phyloP scores from a whole-genome alignment of 2,329 filamentous ascomycete genomes.

The Paramyrothecium sp. region DNA sequence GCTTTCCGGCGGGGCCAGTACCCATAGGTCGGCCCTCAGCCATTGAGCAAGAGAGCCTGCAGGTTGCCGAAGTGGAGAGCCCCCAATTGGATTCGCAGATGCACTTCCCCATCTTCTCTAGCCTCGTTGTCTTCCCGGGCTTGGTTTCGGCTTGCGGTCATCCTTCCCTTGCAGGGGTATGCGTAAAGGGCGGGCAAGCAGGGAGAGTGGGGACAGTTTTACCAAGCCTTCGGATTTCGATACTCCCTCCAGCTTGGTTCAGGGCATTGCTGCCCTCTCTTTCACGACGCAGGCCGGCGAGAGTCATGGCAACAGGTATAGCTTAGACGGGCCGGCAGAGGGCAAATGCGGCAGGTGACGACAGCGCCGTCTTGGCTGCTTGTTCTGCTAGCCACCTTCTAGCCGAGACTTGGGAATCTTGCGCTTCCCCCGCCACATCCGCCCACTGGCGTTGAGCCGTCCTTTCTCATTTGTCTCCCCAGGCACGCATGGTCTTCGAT shows the following conservation, averaged over 20 bases:
- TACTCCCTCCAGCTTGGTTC: neutral
- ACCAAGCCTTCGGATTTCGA: neutral
- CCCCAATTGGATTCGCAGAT: neutral
- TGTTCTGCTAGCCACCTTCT: no score
- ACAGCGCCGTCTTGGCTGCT: no score
- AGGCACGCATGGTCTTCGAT: neutral
- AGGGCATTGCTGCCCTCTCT: neutral
- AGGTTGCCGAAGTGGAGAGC: neutral
- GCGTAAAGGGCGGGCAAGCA: neutral
- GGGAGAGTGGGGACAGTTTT: neutral
- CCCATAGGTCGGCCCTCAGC: neutral
- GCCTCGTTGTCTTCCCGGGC: neutral
- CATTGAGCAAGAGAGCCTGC: neutral
- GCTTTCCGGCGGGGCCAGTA: neutral
- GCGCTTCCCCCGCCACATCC: neutral
- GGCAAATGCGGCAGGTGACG: no score
- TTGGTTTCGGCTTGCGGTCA: neutral
- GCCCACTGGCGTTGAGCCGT: neutral
- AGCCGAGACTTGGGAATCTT: no score
- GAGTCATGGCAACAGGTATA: no score
- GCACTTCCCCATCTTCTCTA: neutral
- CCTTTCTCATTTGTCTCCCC: neutral
- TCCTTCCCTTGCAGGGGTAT: neutral
- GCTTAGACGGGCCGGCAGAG: no score
- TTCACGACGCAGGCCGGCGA: neutral